Conservation (phyloP, 148 eudicot species). For the Suaeda aralocaspica region DNA sequence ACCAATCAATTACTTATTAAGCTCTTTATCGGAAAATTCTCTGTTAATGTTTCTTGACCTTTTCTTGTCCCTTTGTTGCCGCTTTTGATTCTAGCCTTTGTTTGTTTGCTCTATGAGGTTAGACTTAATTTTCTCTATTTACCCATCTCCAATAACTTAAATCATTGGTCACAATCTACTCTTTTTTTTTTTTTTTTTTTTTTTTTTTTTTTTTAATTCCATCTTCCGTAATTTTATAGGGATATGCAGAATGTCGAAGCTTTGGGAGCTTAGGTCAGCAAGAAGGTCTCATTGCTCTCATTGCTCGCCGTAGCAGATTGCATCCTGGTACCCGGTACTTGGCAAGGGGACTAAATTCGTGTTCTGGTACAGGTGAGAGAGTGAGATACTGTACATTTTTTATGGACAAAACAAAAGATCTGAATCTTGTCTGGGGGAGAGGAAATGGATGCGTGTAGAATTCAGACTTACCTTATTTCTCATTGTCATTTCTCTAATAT, state of each 20-base stretch:
- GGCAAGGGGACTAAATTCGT: constrained; percentile 93
- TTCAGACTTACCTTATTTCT: background rate
- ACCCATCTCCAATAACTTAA: background rate
- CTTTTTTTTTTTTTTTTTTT: constrained; percentile 15
- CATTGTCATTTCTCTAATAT: background rate
- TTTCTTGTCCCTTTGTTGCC: background rate
- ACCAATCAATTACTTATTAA: background rate
- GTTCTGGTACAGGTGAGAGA: constrained; percentile 79
- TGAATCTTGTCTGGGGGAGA: background rate
- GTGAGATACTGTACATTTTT: background rate
- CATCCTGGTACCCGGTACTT: constrained; percentile 98
- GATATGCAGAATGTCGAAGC: constrained; percentile 85
- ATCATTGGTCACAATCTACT: constrained; percentile 3
- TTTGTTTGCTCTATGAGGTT: background rate
- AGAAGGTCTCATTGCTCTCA: constrained; percentile 89
- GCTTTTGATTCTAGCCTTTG: background rate
- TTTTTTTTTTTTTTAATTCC: constrained; percentile 32
- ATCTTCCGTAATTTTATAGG: constrained; percentile 60
- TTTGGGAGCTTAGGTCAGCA: constrained; percentile 98
- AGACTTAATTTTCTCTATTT: background rate
- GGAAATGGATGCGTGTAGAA: background rate
- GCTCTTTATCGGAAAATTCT: background rate
- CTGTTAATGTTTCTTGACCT: background rate
- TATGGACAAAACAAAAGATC: background rate
- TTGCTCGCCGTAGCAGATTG: constrained; percentile 96